Base-by-base conservation (phyloP, 768 basidiomycete species). In the Trametes cingulata region DNA sequence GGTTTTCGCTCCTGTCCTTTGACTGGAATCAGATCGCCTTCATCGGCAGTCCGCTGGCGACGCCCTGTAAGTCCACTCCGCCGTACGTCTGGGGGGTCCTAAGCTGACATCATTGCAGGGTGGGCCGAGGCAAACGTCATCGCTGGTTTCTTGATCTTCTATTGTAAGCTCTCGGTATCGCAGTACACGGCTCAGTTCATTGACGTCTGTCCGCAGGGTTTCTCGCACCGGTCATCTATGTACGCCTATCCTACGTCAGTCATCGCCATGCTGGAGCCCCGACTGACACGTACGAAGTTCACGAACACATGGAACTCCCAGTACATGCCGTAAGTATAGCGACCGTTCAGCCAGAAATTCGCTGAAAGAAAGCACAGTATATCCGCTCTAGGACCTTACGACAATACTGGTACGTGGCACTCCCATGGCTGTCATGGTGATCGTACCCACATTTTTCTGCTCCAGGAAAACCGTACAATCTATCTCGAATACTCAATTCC, bases 11-110 rank as follows among this genome's bases (percentile, higher is more conserved):
- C 49, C 70, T 90, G 65, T 87, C 87, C 15, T 89, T 91, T 66
- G 90, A 91, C 63, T 92, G 90, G 90, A 77, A 86, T 50, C 83
- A 88, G 68, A 88, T 91, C 53, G 84, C 86, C 4, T 90, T 82
- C 56, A 83, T 83, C 56, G 86, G 85, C 13, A 84, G 84, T 61
- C 86, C 86, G 81, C 82, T 68, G 66, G 81, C 76, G 15, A 51
- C 61, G 12, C 61, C 53, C 13, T 56, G 56, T 58, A 25, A 3
- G 61, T 29, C 48, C 20, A 33, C 7, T 22, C 52, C 6, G 10
- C 10, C 43, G 17, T 15, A 10, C 6, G 19, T 33, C 60, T 33
- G 7, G 6, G 19, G 13, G 74, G 4, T 39, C 7, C 20, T 10
- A 9, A 8, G 13, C 22, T 15, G 20, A 6, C 29, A n/a, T 22